Base-by-base conservation (phyloP, 768 basidiomycete species). In the Pleurotus giganteus region DNA sequence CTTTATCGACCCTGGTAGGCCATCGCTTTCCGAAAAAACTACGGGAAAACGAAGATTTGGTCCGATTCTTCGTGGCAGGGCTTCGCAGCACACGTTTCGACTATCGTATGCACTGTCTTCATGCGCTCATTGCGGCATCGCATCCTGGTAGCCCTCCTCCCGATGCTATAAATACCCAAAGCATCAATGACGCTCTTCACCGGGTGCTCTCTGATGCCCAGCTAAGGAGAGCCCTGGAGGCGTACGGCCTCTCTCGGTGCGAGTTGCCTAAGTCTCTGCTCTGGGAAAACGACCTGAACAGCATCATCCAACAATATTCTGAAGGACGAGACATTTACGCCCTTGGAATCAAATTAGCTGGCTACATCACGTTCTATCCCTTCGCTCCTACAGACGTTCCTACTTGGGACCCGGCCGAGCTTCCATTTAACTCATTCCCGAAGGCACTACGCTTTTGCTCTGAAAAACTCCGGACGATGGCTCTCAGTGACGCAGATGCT, bases 51-150 rank as follows among this genome's bases (percentile, higher is more conserved):
- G 75, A 78, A 1, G 62, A 72, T 1, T 67, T 79, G 46, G 65
- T 78, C 13, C 70, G 73, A 15, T 75, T 84, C 47, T 69, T 88
- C 12, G 77, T 84, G 17, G 79, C 84, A 0, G 77, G 77, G 21
- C 64, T 86, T 28, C 77, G 83, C 36, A 79, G 79, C 65, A 69
- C 70, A 32, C 82, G 85, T 62, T 76, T 84, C 67, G 71, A 74
- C 26, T 74, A 68, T 2, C 79, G 84, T 3, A 78, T 74, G 61
- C 66, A 65, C 1, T 83, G 79, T 13, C 72, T 87, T 3, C 77
- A 76, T 2, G 83, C 73, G 4, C 67, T 88, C 23, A 68, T 85
- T 28, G n/a, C n/a, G n/a, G n/a, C n/a, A n/a, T 74, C 80, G 24
- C 66, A 86, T 8, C 76, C 83, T 62, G 63, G 59, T 12, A 15